Percentiles rank a stretch among this genome's conserved stretches.
Conservation (phyloP, 306 rosid genomes). For the Fragaria nilgerrensis region DNA sequence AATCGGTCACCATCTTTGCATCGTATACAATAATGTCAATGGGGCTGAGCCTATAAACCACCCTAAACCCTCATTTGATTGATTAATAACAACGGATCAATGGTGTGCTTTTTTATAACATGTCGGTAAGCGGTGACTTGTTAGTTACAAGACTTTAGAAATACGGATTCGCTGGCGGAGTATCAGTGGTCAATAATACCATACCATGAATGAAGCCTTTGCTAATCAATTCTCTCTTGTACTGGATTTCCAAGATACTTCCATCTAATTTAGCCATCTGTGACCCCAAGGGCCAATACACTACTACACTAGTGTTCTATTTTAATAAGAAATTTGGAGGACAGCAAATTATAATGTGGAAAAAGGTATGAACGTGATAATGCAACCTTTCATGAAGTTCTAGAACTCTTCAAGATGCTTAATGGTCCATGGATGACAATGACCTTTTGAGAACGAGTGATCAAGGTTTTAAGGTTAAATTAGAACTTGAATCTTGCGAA, state of each 20-base stretch:
- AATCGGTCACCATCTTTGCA: background rate
- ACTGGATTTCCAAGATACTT: background rate
- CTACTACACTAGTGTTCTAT: background rate
- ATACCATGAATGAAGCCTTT: too few species aligned
- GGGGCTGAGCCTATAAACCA: background rate
- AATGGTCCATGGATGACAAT: background rate
- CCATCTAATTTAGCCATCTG: background rate
- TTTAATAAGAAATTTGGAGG: background rate
- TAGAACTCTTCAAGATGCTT: background rate
- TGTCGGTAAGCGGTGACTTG: too few species aligned
- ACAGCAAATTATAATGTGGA: background rate
- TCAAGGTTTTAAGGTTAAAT: background rate
- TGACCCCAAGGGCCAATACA: background rate
- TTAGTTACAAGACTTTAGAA: too few species aligned
- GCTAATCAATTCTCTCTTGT: too few species aligned
- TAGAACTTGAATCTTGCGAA: background rate
- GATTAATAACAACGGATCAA: background rate
- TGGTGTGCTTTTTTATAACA: too few species aligned
- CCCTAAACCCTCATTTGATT: background rate
- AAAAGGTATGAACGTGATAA: background rate
- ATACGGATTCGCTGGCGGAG: too few species aligned
- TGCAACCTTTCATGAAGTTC: background rate
- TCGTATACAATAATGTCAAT: background rate
- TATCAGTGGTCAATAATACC: too few species aligned
- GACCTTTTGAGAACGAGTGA: background rate